These are phyloP conservation scores for Tricholoma sp. DNA, from an alignment of 768 basidiomycete genomes.

Conservation along the genomic window DNA sequence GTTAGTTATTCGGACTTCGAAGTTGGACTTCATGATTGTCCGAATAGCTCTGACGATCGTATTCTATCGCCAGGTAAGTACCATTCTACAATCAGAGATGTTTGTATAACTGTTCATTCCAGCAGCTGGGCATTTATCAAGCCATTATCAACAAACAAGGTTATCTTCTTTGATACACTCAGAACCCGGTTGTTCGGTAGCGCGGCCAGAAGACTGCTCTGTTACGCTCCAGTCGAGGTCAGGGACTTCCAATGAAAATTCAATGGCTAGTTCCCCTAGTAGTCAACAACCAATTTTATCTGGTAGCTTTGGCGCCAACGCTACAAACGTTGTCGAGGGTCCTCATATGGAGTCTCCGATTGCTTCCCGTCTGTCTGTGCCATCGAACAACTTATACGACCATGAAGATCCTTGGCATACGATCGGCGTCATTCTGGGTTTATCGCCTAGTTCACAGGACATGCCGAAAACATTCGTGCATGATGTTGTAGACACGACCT, in stretches of 20 bases:
- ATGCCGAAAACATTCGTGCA: neutral
- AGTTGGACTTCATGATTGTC: neutral
- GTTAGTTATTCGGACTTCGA: constrained; percentile 6
- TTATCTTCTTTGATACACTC: neutral
- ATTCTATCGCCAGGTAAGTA: neutral
- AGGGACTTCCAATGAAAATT: neutral
- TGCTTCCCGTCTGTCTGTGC: neutral
- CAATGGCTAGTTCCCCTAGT: neutral
- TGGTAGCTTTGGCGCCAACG: neutral
- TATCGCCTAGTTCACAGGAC: constrained; percentile 10
- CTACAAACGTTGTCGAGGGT: neutral
- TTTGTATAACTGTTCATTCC: neutral
- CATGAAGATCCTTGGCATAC: constrained; percentile 41
- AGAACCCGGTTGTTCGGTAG: neutral
- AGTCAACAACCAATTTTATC: neutral
- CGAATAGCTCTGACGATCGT: neutral
- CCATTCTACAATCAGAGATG: neutral
- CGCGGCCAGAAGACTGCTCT: neutral
- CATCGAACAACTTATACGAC: constrained; percentile 28
- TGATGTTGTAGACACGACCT: neutral
- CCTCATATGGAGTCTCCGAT: neutral
- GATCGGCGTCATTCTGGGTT: constrained; percentile 37
- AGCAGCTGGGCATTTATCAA: neutral
- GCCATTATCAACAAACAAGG: neutral
- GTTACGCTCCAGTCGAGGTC: neutral